Base-by-base conservation (phyloP, 106 monocot genomes). In the Dendrobium officinale region DNA sequence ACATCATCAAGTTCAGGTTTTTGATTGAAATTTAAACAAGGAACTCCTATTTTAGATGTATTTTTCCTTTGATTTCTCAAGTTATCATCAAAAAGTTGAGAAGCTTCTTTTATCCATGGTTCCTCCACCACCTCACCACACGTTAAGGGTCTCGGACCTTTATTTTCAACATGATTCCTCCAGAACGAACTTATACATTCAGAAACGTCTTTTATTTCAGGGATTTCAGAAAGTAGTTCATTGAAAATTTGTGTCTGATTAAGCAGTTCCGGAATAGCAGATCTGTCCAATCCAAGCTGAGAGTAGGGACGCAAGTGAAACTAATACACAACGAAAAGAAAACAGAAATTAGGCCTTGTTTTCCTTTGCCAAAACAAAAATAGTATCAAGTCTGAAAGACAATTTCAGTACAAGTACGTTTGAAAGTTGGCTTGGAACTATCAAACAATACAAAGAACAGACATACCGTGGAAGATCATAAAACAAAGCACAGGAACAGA, bases 271-370 rank as follows among this genome's bases (percentile, higher is more conserved):
- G 99, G 93, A 75, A 95, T 87, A 56, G 74, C 78, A 73, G 95
- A 91, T 83, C 75, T 85, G 73, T 99, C 99, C 81, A 93, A 51
- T 2, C 99, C 99, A 43, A 95, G 80, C 56, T 88, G 95, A 79
- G 95, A 79, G 79, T 85, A 83, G 31, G 99, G 99, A 13, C 99
- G 95, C 81, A 99, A 80, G 84, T 93, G 84, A 77, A 93, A 99
- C 99, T 99, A 87, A 76, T 86, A 84, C 2, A 70, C 73, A 27
- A 85, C 75, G 61, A 55, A 37, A 33, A 42, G 31, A 68, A 74
- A 13, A 51, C 9, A 42, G 18, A 41, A 70, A 9, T 70, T 33
- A 70, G 70, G 37, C 4, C 17, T 9, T 15, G 37, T 70, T 70
- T 70, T 1, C 9, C 70, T 37, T 15, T 33, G 70, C 70, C 11